Evolutionary conservation across 2,329 filamentous ascomycete species (phyloP).

Genomic region (Periconia sp.): DNA sequence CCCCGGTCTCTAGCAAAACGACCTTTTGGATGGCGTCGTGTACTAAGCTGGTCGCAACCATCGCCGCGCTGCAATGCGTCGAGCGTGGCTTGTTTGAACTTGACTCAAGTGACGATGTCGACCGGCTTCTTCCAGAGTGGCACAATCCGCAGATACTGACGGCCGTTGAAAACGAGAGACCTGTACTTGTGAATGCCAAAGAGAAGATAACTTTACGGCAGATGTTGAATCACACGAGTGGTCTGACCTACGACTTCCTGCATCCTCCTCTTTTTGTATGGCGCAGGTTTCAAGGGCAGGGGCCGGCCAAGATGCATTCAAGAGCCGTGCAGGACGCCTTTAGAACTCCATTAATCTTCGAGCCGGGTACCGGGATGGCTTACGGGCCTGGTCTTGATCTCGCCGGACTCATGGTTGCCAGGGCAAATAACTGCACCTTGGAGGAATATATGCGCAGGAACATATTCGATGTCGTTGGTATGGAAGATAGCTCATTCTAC

Average conservation of each 20-base stretch:
- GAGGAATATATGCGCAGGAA: slow-evolving; percentile 32
- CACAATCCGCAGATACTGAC: slow-evolving; percentile 21
- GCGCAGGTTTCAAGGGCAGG: slow-evolving; percentile 37
- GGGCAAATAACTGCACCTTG: slow-evolving; percentile 23
- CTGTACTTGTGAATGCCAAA: slow-evolving; percentile 15
- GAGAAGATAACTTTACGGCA: slow-evolving; percentile 35
- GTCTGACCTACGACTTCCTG: slow-evolving; percentile 51
- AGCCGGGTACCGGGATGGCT: slow-evolving; percentile 27
- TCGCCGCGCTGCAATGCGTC: slow-evolving; percentile 39
- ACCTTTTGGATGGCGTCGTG: slow-evolving; percentile 41
- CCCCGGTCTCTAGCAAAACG: slow-evolving; percentile 21
- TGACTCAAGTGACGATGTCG: slow-evolving; percentile 36
- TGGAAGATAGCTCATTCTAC: slow-evolving; percentile 29
- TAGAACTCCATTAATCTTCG: slow-evolving; percentile 28
- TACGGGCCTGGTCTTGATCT: slow-evolving; percentile 32
- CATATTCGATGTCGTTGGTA: slow-evolving; percentile 28
- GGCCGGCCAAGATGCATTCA: slow-evolving; percentile 9
- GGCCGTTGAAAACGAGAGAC: slow-evolving; percentile 1
- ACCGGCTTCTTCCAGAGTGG: slow-evolving; percentile 29
- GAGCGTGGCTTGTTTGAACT: slow-evolving; percentile 33
- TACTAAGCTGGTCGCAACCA: slow-evolving; percentile 40
- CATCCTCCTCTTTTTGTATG: slow-evolving; percentile 52
- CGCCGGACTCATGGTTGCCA: slow-evolving; percentile 31
- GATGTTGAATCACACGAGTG: slow-evolving; percentile 58
- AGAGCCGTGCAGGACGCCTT: slow-evolving; percentile 18